A percentile compares a stretch with the other conserved stretches of the same genome.
These are phyloP conservation scores for Tetracladium marchalianum DNA, from an alignment of 495 filamentous ascomycete species.

Conservation along the genomic window DNA sequence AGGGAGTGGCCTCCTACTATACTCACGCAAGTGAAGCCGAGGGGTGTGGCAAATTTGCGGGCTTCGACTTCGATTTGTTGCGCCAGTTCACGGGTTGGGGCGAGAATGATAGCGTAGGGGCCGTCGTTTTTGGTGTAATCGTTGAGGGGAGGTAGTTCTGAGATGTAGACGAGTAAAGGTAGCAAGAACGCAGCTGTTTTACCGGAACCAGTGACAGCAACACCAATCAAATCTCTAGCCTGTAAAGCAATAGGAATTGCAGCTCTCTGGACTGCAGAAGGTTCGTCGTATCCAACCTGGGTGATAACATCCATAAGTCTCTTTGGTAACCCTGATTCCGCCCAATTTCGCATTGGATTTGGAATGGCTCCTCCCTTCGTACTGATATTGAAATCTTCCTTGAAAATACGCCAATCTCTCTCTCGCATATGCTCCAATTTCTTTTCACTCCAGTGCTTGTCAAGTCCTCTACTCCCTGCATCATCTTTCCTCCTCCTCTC, in stretches of 20 bases:
- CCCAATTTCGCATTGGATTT: slow-evolving; percentile 94
- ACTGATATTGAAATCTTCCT: slow-evolving; percentile 96
- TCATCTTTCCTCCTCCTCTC: slow-evolving; percentile 72
- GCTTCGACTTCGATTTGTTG: slow-evolving; percentile 97
- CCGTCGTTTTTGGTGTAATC: slow-evolving; percentile 91
- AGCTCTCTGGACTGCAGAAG: slow-evolving; percentile 84
- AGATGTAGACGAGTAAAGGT: slow-evolving; percentile 93
- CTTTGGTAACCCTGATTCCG: slow-evolving; percentile 73
- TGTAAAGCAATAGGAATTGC: slow-evolving; percentile 94
- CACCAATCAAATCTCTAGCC: slow-evolving; percentile 89
- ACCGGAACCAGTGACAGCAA: slow-evolving; percentile 96
- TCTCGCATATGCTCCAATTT: slow-evolving; percentile 91
- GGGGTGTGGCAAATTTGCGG: slow-evolving; percentile 80
- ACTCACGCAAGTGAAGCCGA: slow-evolving; percentile 92
- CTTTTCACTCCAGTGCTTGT: slow-evolving; percentile 99
- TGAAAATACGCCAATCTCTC: slow-evolving; percentile 98
- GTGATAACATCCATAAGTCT: slow-evolving; percentile 75
- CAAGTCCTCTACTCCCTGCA: slow-evolving; percentile 52
- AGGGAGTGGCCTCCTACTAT: slow-evolving; percentile 95
- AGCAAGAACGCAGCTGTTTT: slow-evolving; percentile 96
- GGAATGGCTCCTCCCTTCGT: slow-evolving; percentile 86
- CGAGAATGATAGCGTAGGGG: slow-evolving; percentile 91
- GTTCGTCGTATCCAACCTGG: slow-evolving; percentile 85
- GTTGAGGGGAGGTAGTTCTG: slow-evolving; percentile 74
- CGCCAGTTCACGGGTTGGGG: slow-evolving; percentile 95